These are phyloP conservation scores for Venturia oleaginea DNA, from an alignment of 2,329 filamentous ascomycete genomes.

Conservation along the genomic window DNA sequence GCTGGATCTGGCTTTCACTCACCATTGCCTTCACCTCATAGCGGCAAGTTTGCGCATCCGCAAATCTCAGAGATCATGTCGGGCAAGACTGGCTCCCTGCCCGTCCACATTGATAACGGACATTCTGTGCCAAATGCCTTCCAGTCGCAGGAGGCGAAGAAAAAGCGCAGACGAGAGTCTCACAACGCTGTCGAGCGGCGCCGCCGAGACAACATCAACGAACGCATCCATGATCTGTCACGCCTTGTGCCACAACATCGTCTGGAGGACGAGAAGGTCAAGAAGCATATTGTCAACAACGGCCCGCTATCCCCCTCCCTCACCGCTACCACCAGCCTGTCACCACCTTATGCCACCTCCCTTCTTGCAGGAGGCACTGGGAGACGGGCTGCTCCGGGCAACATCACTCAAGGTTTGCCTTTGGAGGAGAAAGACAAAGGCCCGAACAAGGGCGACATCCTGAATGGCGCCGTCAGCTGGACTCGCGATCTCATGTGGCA, in stretches of 20 bases:
- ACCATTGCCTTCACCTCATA: constrained; percentile 75
- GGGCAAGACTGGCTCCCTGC: constrained; percentile 80
- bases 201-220: constrained; percentile 95
- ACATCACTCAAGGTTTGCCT: constrained; percentile 85
- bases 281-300: constrained; percentile 88
- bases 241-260: constrained; percentile 86
- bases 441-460: constrained; percentile 96
- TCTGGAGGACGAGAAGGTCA: constrained; percentile 92
- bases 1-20: constrained; percentile 74
- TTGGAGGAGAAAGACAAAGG: constrained; percentile 98
- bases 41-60: constrained; percentile 55
- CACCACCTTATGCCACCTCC: constrained; percentile 71
- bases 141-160: constrained; percentile 87
- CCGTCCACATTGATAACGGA: constrained; percentile 65
- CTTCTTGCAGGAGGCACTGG: constrained; percentile 78
- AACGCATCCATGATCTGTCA: constrained; percentile 93
- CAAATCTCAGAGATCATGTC: constrained; percentile 83
- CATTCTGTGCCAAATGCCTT: constrained; percentile 39
- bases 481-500: constrained; percentile 98
- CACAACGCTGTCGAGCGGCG: constrained; percentile 95
- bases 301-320: constrained; percentile 80
- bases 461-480: constrained; percentile 96
- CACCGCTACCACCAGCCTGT: constrained; percentile 56
- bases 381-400: constrained; percentile 70
- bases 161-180: constrained; percentile 80